Base-by-base conservation (phyloP, 1,284 basidiomycete genomes). In the Singerocomus rubriflavus region DNA sequence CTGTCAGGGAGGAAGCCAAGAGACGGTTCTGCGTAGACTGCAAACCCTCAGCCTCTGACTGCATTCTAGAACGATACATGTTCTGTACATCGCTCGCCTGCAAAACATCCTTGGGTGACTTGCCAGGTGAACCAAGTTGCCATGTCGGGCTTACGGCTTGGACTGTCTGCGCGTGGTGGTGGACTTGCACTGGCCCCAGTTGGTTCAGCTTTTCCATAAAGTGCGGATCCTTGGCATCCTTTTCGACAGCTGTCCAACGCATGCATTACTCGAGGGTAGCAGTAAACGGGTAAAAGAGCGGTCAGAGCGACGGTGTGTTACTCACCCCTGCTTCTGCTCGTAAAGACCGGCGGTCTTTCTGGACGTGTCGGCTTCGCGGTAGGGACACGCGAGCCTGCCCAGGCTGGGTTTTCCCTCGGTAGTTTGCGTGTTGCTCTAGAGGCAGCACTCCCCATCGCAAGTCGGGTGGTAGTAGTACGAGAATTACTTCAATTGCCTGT, bases 191-290 rank as follows among this genome's bases (percentile, higher is more conserved):
- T 26, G 79, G 84, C 1, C 91, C 91, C 4, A 93, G 71, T 38
- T 71, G 76, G 56, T 64, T 81, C 44, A 94, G 70, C 60, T 91
- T 92, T 30, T 81, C 74, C 61, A 89, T 66, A 52, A 93, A 83
- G 46, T 93, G 81, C 1, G 89, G 88, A 64, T 93, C 91, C 56
- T 73, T 76, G 7, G 81, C 79, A 62, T 93, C 90, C 54, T 67
- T 69, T 52, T 81, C 73, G 56, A 92, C 83, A 4, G 71, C 91
- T 92, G 59, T 38, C 29, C 30, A 26, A 26, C 27, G 25, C 46
- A n/a, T 29, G 34, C 30, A 6, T 44, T 31, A 39, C 30, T 39
- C 26, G 3, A 27, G 21, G 27, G n/a, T n/a, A 13, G 3, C 2
- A 11, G 27, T 16, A 37, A 37, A 17, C 29, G n/a, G 12, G 38